Conservation (phyloP, 169 alveolate species). For the Besnoitia besnoiti region DNA sequence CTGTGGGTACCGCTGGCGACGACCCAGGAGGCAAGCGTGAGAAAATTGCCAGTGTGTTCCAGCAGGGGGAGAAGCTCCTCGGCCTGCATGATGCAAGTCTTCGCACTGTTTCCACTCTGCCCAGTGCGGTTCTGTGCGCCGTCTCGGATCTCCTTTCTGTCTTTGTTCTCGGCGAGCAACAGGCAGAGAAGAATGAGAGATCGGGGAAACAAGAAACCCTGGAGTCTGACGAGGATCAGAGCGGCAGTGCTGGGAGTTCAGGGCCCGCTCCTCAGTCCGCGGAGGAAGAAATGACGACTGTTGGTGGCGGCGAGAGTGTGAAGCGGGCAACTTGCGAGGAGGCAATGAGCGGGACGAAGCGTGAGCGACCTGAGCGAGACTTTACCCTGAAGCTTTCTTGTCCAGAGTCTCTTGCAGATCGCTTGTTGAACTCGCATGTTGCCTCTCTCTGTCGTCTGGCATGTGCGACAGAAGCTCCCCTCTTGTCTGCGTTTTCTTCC, state of each 20-base stretch:
- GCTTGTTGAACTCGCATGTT: constrained; percentile 12
- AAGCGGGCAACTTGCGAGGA: background rate
- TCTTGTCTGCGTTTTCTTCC: background rate
- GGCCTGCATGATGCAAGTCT: constrained; percentile 21
- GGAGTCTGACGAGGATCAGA: too few species aligned
- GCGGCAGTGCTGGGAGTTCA: too few species aligned
- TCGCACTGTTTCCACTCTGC: background rate
- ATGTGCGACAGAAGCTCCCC: background rate
- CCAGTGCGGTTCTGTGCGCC: background rate
- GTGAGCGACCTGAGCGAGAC: background rate
- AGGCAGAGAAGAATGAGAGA: too few species aligned
- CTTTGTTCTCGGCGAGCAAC: background rate
- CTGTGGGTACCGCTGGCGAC: too few species aligned
- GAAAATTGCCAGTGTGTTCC: background rate
- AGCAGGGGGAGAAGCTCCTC: background rate
- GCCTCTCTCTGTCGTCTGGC: background rate
- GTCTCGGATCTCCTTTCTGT: background rate
- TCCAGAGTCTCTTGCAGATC: background rate
- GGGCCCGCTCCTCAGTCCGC: too few species aligned
- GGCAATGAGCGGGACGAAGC: background rate
- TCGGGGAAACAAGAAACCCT: too few species aligned
- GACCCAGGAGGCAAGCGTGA: too few species aligned
- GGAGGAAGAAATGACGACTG: too few species aligned
- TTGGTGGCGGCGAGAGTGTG: background rate
- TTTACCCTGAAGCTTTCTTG: background rate